phyloP scores from a whole-genome alignment of 768 basidiomycete genomes.

The Mycena rebaudengoi region DNA sequence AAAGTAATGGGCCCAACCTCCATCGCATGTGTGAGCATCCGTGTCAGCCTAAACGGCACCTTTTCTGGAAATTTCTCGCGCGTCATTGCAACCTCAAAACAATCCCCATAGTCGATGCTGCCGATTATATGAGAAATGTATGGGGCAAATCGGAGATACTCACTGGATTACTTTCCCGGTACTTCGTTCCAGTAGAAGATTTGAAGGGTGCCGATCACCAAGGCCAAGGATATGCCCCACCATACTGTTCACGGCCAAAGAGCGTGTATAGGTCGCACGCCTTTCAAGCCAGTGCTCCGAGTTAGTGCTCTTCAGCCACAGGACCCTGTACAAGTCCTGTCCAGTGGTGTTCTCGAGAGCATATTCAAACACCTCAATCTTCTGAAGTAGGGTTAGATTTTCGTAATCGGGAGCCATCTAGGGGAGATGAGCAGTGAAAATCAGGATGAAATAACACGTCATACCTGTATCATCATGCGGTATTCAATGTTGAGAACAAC shows the following conservation, averaged over 20 bases:
- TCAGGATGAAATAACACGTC: conserved; percentile 15
- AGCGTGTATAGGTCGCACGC: conserved; percentile 94
- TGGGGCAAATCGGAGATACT: too few species aligned
- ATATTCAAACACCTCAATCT: conserved; percentile 99
- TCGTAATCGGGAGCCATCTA: conserved; percentile 99
- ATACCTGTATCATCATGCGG: conserved; percentile 95
- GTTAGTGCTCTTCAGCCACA: conserved; percentile 95
- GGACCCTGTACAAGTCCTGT: conserved; percentile 94
- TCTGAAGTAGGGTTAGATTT: conserved; percentile 91
- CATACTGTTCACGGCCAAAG: conserved; percentile 97
- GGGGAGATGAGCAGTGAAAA: conserved; percentile 5
- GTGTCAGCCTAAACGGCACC: conserved; percentile 96
- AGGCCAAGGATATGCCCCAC: conserved; percentile 97
- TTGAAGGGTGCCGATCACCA: conserved; percentile 98
- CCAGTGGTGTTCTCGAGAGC: conserved; percentile 98
- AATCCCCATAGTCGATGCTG: conserved; percentile 97
- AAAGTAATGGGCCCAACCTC: conserved; percentile 62
- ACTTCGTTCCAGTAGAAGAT: conserved; percentile 88
- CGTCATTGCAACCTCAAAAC: conserved; percentile 98
- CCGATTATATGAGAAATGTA: too few species aligned
- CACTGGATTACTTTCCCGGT: conserved; percentile 97
- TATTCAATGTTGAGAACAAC: conserved; percentile 98
- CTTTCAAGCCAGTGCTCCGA: conserved; percentile 99
- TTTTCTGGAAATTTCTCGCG: conserved; percentile 99
- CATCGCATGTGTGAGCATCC: conserved; percentile 99